Base-by-base conservation (phyloP, 2,329 filamentous ascomycete species). In the Lomentospora prolificans region DNA sequence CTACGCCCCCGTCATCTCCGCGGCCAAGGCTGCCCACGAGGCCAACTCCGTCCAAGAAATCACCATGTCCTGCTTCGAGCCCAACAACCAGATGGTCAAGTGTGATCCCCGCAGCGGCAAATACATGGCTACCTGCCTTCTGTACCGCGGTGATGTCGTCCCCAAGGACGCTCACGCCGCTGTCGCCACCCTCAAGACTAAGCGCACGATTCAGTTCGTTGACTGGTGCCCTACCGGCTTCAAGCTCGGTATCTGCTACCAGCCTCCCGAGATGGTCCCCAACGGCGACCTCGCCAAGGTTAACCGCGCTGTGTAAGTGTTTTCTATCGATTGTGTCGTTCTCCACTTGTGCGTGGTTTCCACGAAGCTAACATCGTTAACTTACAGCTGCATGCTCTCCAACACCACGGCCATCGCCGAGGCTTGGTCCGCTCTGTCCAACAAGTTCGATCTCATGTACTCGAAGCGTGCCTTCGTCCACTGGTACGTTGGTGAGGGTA, bases 371-470 rank as follows among this genome's bases (percentile, higher is more conserved):
- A 70, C 61, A 22, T 51, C 55, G 57, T 24, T 22, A 39, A 3
- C 10, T 17, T 56, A 48, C 67, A 90, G 87, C 63, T 96, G 92
- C 86, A 97, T 99, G 94, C 81, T 99, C 61, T 92, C 89, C 77
- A 95, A 99, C 84, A 99, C 94, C 66, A 99, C 94, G 55, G 92
- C 94, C 68, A 99, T 99, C 68, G 89, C 92, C 69, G 92, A 97
- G 79, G 94, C 94, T 61, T 99, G 94, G 94, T 91, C 89, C 61
- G 90, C 90, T 63, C 84, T 99, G 62, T 95, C 90, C 60, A 84
- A 87, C 83, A 99, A 99, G 80, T 99, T 99, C 80, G 94, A 99
- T 70, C 89, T 99, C 72, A 99, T 99, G 94, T 96, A 97, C 86
- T 95, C 90, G 74, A 99, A 99, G 87, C 94, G 94, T 80, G 94